A percentile compares a stretch with the other conserved stretches of the same genome.
phyloP scores from a whole-genome alignment of 495 filamentous ascomycete species.

The Rhizodiscina lignyota region DNA sequence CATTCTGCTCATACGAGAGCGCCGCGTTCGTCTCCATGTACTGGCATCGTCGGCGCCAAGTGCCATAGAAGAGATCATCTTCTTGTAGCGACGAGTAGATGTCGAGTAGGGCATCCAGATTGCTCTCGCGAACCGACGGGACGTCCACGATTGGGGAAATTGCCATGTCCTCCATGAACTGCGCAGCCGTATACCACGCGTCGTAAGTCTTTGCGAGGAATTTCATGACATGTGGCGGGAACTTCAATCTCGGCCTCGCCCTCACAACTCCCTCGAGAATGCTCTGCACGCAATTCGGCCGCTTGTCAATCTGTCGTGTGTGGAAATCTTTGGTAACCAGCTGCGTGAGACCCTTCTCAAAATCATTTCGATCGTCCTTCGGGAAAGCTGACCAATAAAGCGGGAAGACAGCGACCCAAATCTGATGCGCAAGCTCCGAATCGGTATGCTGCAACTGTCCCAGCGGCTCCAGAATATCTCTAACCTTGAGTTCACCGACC shows the following conservation, averaged over 20 bases:
- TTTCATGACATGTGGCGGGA: slow-evolving; percentile 91
- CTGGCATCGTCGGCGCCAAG: slow-evolving; percentile 86
- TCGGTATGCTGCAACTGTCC: slow-evolving; percentile 92
- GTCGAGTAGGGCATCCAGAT: slow-evolving; percentile 82
- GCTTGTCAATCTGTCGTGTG: slow-evolving; percentile 76
- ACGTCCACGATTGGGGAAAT: slow-evolving; percentile 76
- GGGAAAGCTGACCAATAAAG: slow-evolving; percentile 81
- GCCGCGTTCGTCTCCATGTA: slow-evolving; percentile 95
- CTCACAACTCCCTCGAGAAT: slow-evolving; percentile 72
- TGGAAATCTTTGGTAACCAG: slow-evolving; percentile 92
- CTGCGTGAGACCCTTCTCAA: slow-evolving; percentile 73
- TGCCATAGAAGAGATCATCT: slow-evolving; percentile 94
- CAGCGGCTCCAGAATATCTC: slow-evolving; percentile 79
- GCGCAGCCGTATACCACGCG: slow-evolving; percentile 83
- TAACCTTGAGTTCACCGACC: slow-evolving; percentile 64
- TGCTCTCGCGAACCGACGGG: slow-evolving; percentile 69
- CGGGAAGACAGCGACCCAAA: slow-evolving; percentile 85
- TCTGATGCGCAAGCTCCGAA: slow-evolving; percentile 54
- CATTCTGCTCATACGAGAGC: slow-evolving; percentile 93
- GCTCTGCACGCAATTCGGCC: slow-evolving; percentile 87
- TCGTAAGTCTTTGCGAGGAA: slow-evolving; percentile 82
- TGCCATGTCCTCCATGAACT: slow-evolving; percentile 68
- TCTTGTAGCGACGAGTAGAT: slow-evolving; percentile 79
- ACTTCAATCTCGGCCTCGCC: slow-evolving; percentile 67
- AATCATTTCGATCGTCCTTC: slow-evolving; percentile 75